Evolutionary conservation across 106 monocot genomes (phyloP).

Genomic region (Dendrobium huoshanense): DNA sequence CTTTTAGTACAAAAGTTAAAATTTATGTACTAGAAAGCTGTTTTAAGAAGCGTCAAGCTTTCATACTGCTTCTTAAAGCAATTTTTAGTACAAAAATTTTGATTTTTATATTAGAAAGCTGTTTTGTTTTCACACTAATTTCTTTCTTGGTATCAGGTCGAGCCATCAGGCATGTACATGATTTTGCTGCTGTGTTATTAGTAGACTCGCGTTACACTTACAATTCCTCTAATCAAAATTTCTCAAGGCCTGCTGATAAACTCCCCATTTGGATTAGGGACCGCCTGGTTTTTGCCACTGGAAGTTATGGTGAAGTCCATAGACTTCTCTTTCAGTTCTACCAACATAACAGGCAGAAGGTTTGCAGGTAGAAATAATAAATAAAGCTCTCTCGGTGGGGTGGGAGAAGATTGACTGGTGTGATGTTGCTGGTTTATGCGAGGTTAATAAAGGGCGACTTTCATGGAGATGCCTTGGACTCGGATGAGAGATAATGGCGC

Average conservation of each 20-base stretch:
- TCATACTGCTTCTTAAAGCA: too few species aligned
- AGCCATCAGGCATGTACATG: slow-evolving; percentile 91
- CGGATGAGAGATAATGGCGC: too few species aligned
- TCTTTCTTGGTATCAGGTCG: slow-evolving; percentile 44
- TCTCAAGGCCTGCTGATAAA: slow-evolving; percentile 50
- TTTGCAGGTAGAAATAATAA: background rate
- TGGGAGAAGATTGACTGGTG: background rate
- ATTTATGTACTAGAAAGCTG: too few species aligned
- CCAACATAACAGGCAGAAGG: slow-evolving; percentile 51
- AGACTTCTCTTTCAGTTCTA: slow-evolving; percentile 66
- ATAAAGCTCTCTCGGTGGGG: background rate
- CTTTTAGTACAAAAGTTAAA: too few species aligned
- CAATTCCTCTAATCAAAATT: slow-evolving; percentile 19
- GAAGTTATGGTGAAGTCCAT: slow-evolving; percentile 89
- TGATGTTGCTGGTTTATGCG: too few species aligned
- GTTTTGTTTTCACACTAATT: background rate
- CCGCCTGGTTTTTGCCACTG: slow-evolving; percentile 40
- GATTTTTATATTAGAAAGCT: too few species aligned
- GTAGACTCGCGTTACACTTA: slow-evolving; percentile 74
- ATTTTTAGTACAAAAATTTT: too few species aligned
- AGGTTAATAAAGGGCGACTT: too few species aligned
- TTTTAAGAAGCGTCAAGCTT: too few species aligned
- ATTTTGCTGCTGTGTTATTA: slow-evolving; percentile 90
- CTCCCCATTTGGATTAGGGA: slow-evolving; percentile 88
- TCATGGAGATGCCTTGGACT: too few species aligned